A percentile compares a stretch with the other conserved stretches of the same genome.
Evolutionary conservation across 352 stramenopile species (phyloP).

Genomic region (Globisporangium irregulare): DNA sequence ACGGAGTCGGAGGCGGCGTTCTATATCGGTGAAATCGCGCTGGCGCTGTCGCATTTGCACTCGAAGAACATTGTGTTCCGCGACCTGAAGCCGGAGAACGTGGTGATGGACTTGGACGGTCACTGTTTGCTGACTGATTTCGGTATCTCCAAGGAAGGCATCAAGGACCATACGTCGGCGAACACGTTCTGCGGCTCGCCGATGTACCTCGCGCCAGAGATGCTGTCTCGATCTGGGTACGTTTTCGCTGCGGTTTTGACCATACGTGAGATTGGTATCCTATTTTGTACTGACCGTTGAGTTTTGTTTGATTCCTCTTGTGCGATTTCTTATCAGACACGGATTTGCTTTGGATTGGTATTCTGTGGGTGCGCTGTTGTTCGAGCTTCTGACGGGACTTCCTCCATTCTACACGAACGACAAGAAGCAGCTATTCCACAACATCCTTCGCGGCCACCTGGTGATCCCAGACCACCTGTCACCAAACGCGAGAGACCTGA

Average conservation of each 20-base stretch:
- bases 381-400: constrained; percentile 79
- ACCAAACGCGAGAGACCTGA: constrained; percentile 69
- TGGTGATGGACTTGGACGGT: constrained; percentile 84
- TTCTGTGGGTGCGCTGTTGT: constrained; percentile 72
- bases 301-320: background rate
- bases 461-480: constrained; percentile 81
- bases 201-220: constrained; percentile 84
- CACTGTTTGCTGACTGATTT: constrained; percentile 84
- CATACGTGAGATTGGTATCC: background rate
- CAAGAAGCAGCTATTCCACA: constrained; percentile 90
- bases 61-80: constrained; percentile 88
- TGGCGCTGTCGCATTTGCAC: constrained; percentile 80
- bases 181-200: constrained; percentile 87
- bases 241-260: background rate
- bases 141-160: constrained; percentile 85
- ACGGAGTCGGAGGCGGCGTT: constrained; percentile 76
- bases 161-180: constrained; percentile 82
- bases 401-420: constrained; percentile 88
- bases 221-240: constrained; percentile 70
- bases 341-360: constrained; percentile 87
- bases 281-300: background rate
- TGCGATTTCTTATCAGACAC: constrained; percentile 24
- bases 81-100: constrained; percentile 85
- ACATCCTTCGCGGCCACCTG: constrained; percentile 81
- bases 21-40: constrained; percentile 83